These are phyloP conservation scores for Coemansia sp. DNA, from an alignment of 192 early-diverging fungal species.

Conservation along the genomic window DNA sequence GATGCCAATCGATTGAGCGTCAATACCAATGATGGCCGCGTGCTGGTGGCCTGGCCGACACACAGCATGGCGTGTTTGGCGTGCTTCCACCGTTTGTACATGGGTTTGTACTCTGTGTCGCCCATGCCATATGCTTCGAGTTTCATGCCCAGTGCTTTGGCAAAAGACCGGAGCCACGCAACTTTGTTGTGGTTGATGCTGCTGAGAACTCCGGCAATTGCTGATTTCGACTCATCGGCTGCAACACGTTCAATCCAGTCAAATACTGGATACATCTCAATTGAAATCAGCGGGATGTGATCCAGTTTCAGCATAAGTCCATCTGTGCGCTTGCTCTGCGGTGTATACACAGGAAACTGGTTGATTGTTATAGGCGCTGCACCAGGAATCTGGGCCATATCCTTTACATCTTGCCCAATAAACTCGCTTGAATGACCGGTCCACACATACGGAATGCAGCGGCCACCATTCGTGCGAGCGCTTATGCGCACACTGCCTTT, in stretches of 20 bases:
- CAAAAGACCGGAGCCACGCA: not conserved
- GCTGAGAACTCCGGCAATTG: not conserved
- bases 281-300: conserved; percentile 11
- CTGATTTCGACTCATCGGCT: not conserved
- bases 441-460: conserved; percentile 36
- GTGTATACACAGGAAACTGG: not conserved
- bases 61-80: not conserved
- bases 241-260: not conserved
- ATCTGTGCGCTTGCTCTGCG: not conserved
- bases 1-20: not conserved
- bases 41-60: not conserved
- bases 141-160: not conserved
- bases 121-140: not conserved
- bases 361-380: conserved; percentile 4
- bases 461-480: not conserved
- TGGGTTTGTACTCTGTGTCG: not conserved
- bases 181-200: not conserved
- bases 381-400: conserved; percentile 4
- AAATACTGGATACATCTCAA: conserved; percentile 5
- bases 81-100: conserved; percentile 1
- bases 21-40: not conserved
- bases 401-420: not conserved
- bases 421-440: conserved; percentile 6
- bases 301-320: conserved; percentile 8
- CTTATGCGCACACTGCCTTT: not conserved